Percentiles rank a stretch among this genome's conserved stretches.
phyloP scores from a whole-genome alignment of 108 stramenopile species.

The Pseudonitzschia delicatissima region DNA sequence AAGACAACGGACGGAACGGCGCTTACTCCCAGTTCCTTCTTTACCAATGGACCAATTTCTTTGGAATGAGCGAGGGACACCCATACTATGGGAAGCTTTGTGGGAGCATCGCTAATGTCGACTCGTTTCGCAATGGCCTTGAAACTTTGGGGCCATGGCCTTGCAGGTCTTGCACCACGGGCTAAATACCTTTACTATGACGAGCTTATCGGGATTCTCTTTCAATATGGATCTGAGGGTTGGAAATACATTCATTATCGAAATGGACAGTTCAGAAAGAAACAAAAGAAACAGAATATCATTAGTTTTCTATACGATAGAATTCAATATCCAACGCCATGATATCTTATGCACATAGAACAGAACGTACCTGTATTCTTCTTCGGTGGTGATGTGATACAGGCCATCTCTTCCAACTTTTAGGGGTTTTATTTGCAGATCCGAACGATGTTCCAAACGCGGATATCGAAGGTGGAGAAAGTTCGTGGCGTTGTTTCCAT shows the following conservation, averaged over 20 bases:
- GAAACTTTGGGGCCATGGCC: conserved; percentile 68
- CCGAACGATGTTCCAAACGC: too few relatives aligned
- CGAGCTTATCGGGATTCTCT: conserved; percentile 51
- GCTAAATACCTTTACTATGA: conserved; percentile 72
- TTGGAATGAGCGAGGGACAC: conserved; percentile 41
- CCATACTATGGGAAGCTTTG: conserved; percentile 51
- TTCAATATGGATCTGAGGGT: too few relatives aligned
- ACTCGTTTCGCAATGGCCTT: conserved; percentile 32
- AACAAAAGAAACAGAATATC: too few relatives aligned
- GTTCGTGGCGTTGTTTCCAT: too few relatives aligned
- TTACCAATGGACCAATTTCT: conserved; percentile 57
- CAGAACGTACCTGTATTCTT: conserved; percentile 10
- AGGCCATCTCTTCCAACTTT: not conserved
- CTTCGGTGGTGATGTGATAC: not conserved
- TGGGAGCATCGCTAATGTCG: conserved; percentile 15
- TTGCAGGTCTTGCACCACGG: conserved; percentile 71
- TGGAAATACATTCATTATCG: too few relatives aligned
- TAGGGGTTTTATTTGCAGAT: not conserved
- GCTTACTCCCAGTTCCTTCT: conserved; percentile 42
- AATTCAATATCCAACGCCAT: too few relatives aligned
- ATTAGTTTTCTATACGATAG: too few relatives aligned
- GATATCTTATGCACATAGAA: too few relatives aligned
- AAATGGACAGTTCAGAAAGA: too few relatives aligned
- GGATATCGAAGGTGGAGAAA: too few relatives aligned
- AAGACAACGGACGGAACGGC: conserved; percentile 70